Percentiles rank a stretch among this genome's conserved stretches.
Evolutionary conservation across 2,329 filamentous ascomycete species (phyloP).

Genomic region (Malbranchea zuffiana): DNA sequence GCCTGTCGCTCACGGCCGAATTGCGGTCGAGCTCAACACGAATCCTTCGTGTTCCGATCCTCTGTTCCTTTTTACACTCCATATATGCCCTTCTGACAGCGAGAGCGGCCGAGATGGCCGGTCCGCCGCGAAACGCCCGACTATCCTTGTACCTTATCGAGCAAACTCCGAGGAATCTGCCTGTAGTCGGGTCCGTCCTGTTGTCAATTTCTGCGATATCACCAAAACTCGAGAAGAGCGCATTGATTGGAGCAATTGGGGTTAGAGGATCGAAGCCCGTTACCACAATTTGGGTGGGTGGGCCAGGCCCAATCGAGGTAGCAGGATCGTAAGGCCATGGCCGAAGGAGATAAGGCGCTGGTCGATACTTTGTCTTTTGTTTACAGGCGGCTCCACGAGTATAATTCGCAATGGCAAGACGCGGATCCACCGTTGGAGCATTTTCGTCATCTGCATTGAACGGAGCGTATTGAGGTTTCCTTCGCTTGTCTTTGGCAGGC

Average conservation of each 20-base stretch:
- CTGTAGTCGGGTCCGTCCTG: conserved; percentile 88
- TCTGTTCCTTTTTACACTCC: conserved; percentile 62
- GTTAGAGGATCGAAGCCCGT: conserved; percentile 92
- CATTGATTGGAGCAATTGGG: conserved; percentile 63
- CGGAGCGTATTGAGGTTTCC: conserved; percentile 43
- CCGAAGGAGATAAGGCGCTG: conserved; percentile 66
- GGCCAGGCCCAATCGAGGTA: conserved; percentile 78
- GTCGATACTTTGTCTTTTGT: conserved; percentile 58
- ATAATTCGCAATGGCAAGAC: conserved; percentile 57
- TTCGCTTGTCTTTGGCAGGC: conserved; percentile 44
- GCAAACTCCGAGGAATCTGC: conserved; percentile 86
- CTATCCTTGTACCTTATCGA: conserved; percentile 80
- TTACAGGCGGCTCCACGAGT: conserved; percentile 52
- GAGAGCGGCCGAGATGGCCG: conserved; percentile 57
- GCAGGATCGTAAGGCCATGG: conserved; percentile 71
- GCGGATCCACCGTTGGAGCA: conserved; percentile 67
- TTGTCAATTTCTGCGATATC: conserved; percentile 87
- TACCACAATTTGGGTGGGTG: conserved; percentile 81
- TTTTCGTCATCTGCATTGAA: conserved; percentile 42
- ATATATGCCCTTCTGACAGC: conserved; percentile 70
- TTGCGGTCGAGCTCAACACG: conserved; percentile 83
- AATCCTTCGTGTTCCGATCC: conserved; percentile 66
- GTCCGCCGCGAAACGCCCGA: conserved; percentile 40
- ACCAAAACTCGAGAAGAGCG: conserved; percentile 68
- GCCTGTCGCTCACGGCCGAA: conserved; percentile 65